Base-by-base conservation (phyloP, 306 rosid genomes). In the Neltuma alba region DNA sequence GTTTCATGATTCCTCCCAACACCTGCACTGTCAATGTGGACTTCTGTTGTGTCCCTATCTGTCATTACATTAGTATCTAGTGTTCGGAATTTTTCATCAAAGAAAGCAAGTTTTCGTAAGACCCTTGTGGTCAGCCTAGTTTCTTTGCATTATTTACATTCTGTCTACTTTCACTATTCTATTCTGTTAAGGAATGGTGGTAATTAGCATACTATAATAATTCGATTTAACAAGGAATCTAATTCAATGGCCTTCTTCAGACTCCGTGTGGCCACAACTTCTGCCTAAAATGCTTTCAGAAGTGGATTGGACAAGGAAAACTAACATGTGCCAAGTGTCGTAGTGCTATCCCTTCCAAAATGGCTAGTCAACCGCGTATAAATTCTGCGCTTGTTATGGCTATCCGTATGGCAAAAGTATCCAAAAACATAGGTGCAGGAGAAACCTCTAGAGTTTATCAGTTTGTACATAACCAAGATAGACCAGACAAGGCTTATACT, bases 211-310 rank as follows among this genome's bases (percentile, higher is more conserved):
- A 1, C 57, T 54, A 23, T 21, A 2, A 21, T 54, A 21, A 18
- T 18, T 73, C 7, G 33, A n/a, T 52, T 54, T 41, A 28, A 72
- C 3, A n/a, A 25, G 34, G 72, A 11, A 33, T 30, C 63, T 76
- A 37, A 27, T 33, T 31, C 30, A 63, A 14, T 76, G n/a, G 36
- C 36, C 50, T 33, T 2, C 0, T 33, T 0, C 83, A 92, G 97
- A 88, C 96, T 15, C 92, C 93, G 0, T 91, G 97, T 79, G 97
- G 96, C 25, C 97, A 92, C 90, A 92, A 89, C 66, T 92, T 88
- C 83, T 92, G 96, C 80, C 68, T 92, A 38, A 89, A 89, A 66
- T 92, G 97, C 84, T 92, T 92, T 60, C 79, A 89, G 82, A 92
- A 85, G 72, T 92, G 94, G 97, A 70, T 82, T 25, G 86, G 83